Evolutionary conservation across 306 rosid species (phyloP).

Genomic region (Cucurbita maxima): DNA sequence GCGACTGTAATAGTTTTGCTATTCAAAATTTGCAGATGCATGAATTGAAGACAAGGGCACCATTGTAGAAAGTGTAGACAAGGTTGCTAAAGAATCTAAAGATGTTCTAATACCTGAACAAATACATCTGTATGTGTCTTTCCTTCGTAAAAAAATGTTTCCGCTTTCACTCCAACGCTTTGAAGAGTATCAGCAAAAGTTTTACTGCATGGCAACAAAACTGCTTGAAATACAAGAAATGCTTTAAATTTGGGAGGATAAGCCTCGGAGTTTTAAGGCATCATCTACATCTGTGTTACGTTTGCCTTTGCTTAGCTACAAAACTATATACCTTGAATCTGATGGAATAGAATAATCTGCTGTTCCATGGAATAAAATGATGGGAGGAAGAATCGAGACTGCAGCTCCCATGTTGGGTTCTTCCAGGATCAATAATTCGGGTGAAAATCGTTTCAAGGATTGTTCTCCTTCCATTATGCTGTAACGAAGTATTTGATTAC

Average conservation of each 20-base stretch:
- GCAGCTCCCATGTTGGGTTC: conserved; percentile 53
- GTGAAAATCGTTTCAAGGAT: conserved; percentile 60
- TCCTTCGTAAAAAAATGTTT: conserved; percentile 58
- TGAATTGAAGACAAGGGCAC: too few relatives aligned
- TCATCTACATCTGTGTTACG: background rate
- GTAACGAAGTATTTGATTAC: conserved; percentile 8
- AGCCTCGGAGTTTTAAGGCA: background rate
- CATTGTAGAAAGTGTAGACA: too few relatives aligned
- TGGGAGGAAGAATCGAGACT: conserved; percentile 57
- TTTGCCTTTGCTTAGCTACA: background rate
- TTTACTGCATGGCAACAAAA: conserved; percentile 20
- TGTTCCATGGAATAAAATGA: conserved; percentile 74
- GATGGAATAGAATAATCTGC: conserved; percentile 92
- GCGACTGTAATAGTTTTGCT: background rate
- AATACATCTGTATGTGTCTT: conserved; percentile 95
- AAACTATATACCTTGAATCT: conserved; percentile 42
- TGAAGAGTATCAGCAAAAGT: conserved; percentile 69
- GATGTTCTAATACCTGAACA: conserved; percentile 51
- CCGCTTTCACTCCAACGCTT: conserved; percentile 56
- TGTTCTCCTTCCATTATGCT: conserved; percentile 99
- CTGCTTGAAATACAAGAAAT: background rate
- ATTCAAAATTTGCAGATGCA: too few relatives aligned
- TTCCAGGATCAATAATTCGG: conserved; percentile 59
- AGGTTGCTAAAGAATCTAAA: background rate
- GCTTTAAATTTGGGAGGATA: background rate